Evolutionary conservation across 2,329 filamentous ascomycete genomes (phyloP), one percentile per base, ranked within the genome.

Genomic region (Septoria linicola): DNA sequence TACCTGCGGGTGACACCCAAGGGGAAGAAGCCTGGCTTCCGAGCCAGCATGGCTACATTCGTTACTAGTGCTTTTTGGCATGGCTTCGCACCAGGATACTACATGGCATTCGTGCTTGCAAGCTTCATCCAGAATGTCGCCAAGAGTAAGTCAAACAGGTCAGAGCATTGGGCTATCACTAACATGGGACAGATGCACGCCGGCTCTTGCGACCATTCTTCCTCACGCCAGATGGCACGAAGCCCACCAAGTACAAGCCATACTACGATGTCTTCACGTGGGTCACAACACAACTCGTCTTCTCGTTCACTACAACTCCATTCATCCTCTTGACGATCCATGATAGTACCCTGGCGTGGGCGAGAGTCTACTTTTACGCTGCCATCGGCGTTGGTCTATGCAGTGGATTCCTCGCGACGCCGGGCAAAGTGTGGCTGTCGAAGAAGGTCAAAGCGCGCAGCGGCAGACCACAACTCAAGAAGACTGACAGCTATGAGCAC

Each of bases 1-100:
- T 99, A 97, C 67, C 79, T 99, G 41, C 85, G 93, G 19, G 93
- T 99, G 2, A 99, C 93, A 0, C 93, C 93, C 0, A 87, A 88
- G 62, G 93, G 93, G 47, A 93, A 90, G 77, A 99, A 97, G 70
- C 93, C 93, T 8, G 93, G 93, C 1, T 99, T 99, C 75, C 81
- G 91, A 53, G 93, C 93, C 43, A 97, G 88, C 64, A 75, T 99
- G 75, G 89, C 90, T 27, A 99, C 93, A 0, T 99, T 99, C 68
- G 81, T 84, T 5, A 97, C 93, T 16, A 96, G 90, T 65, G 92
- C 93, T 2, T 85, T 97, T 61, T 99, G 93, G 93, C 93, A 99
- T 66, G 93, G 93, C 23, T 99, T 99, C 72, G 95, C 95, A 61
- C 92, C 93, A 0, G 93, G 93, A 4, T 99, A 99, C 71, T 97